Percentiles rank a stretch among this genome's conserved stretches.
These are phyloP conservation scores for Pythium myriotylum DNA, from an alignment of 352 stramenopile genomes.

Conservation along the genomic window DNA sequence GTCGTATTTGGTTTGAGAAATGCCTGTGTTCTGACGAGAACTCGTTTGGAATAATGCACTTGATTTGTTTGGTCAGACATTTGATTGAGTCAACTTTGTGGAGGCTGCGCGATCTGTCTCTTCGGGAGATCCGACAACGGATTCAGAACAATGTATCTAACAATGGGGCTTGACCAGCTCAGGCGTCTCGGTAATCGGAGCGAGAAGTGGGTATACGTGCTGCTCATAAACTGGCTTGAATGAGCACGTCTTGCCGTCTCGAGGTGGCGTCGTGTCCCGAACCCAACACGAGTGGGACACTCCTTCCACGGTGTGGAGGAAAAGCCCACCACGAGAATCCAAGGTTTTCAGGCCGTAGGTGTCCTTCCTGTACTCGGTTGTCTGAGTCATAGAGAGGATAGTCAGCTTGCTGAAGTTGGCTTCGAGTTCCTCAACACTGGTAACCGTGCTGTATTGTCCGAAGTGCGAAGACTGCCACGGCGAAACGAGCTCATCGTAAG, in stretches of 20 bases:
- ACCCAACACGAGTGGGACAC: conserved; percentile 41
- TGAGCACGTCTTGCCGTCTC: conserved; percentile 21
- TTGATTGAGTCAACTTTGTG: too few relatives aligned
- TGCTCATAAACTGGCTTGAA: conserved; percentile 47
- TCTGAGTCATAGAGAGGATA: conserved; percentile 37
- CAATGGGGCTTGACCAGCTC: too few relatives aligned
- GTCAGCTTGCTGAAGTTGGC: conserved; percentile 35
- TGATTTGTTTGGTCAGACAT: too few relatives aligned
- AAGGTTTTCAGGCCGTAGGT: conserved; percentile 42
- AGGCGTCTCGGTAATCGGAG: neutral
- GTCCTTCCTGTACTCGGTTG: conserved; percentile 44
- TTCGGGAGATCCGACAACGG: too few relatives aligned
- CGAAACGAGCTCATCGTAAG: conserved; percentile 35
- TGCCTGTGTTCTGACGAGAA: too few relatives aligned
- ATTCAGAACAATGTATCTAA: too few relatives aligned
- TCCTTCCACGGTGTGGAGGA: conserved; percentile 29
- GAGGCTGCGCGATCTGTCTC: too few relatives aligned
- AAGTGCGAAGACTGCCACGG: conserved; percentile 40
- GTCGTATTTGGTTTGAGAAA: too few relatives aligned
- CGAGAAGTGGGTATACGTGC: conserved; percentile 34
- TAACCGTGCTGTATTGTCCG: conserved; percentile 34
- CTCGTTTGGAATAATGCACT: too few relatives aligned
- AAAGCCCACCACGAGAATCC: conserved; percentile 30
- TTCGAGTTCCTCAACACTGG: conserved; percentile 30
- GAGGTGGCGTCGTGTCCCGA: conserved; percentile 10